phyloP scores from a whole-genome alignment of 208 protist genomes.

The Trypanosoma vivax region DNA sequence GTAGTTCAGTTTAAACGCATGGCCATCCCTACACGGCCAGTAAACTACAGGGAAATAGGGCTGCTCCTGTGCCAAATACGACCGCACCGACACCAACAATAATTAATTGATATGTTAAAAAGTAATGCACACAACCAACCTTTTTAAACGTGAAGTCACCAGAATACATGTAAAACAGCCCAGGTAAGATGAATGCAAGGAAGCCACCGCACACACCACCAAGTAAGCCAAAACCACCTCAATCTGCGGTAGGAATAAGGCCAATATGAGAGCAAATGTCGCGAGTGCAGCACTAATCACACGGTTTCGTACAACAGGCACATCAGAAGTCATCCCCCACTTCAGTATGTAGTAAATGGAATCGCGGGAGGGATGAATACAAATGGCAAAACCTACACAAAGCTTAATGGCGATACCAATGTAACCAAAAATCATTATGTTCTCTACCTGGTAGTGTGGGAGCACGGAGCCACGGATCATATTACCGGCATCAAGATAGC shows the following conservation, averaged over 20 bases:
- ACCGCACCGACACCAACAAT: conserved; percentile 58
- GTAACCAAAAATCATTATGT: conserved; percentile 51
- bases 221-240: conserved; percentile 72
- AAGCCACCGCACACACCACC: conserved; percentile 67
- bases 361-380: conserved; percentile 65
- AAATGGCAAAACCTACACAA: conserved; percentile 71
- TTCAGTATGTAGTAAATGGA: conserved; percentile 56
- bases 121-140: conserved; percentile 40
- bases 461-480: conserved; percentile 49
- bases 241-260: conserved; percentile 73
- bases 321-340: conserved; percentile 44
- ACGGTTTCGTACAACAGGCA: conserved; percentile 40
- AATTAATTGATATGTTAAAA: conserved; percentile 41
- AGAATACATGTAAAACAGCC: conserved; percentile 72
- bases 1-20: too few species aligned
- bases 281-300: conserved; percentile 37
- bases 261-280: conserved; percentile 51
- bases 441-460: conserved; percentile 35
- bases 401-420: conserved; percentile 69
- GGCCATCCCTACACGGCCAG: too few species aligned
- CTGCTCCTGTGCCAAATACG: conserved; percentile 57
- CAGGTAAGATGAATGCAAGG: conserved; percentile 75
- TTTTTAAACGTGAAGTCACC: conserved; percentile 47
- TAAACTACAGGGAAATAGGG: too few species aligned
- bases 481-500: conserved; percentile 69